These are phyloP conservation scores for Misopates orontium DNA, from an alignment of 257 asterid genomes.

Conservation along the genomic window DNA sequence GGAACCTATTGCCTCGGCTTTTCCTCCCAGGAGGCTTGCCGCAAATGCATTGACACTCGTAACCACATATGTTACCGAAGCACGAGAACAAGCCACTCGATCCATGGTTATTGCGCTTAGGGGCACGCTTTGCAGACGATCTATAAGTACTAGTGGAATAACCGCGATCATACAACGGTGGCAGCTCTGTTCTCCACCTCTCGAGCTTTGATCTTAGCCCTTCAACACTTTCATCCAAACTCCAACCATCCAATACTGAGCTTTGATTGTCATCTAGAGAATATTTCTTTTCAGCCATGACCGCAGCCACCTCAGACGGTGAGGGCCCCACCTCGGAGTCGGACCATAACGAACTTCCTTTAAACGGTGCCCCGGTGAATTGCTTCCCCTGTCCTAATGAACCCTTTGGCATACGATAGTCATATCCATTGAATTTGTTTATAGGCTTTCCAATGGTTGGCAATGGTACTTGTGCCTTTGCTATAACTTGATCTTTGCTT, in stretches of 20 bases:
- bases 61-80: conserved; percentile 60
- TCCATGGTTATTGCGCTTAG: conserved; percentile 25
- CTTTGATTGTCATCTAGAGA: conserved; percentile 69
- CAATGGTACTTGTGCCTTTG: conserved; percentile 15
- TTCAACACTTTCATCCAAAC: conserved; percentile 82
- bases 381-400: conserved; percentile 23
- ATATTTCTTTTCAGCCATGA: conserved; percentile 49
- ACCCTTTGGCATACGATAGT: conserved; percentile 32
- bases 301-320: conserved; percentile 82
- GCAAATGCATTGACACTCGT: conserved; percentile 53
- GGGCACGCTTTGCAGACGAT: conserved; percentile 30
- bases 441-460: conserved; percentile 38
- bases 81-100: conserved; percentile 48
- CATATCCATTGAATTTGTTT: conserved; percentile 29
- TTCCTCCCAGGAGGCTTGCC: conserved; percentile 43
- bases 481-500: conserved; percentile 11
- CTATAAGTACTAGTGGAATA: conserved; percentile 38
- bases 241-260: conserved; percentile 90
- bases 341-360: conserved; percentile 47
- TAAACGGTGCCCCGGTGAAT: conserved; percentile 39
- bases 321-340: conserved; percentile 90
- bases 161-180: conserved; percentile 53
- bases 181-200: conserved; percentile 86
- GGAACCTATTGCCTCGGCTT: conserved; percentile 24
- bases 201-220: conserved; percentile 85